Evolutionary conservation across 1,284 basidiomycete species (phyloP), one percentile per base, ranked within the genome.

Genomic region (Anthracocystis panici-leucophaei): DNA sequence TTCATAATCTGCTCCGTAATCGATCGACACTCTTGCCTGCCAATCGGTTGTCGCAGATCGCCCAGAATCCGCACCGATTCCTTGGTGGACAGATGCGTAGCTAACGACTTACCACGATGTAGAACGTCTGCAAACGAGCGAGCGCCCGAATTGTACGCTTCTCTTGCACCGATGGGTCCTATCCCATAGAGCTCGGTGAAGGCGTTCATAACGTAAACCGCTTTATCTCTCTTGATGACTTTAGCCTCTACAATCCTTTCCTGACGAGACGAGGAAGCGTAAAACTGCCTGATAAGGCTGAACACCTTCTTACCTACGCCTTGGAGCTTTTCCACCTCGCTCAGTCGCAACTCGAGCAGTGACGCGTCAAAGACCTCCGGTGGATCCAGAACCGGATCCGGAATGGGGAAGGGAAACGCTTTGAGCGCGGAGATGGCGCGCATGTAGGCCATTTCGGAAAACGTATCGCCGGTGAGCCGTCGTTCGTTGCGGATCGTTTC

Each of bases 171-270:
- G 11, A 69, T 75, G 1, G 81, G 81, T 5, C 83, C 83, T 6
- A 84, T 76, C 5, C 82, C 76, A 44, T 84, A 83, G 27, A 84
- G 51, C 48, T 81, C 73, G 20, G 69, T 80, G 41, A 84, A 83
- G 0, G 46, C 23, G 10, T 72, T 78, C 70, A 83, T 74, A 8
- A 78, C 65, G 38, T 57, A 71, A 40, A 83, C 54, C 9, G 77
- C 75, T 16, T 31, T n/a, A 50, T 84, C 83, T 2, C 67, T 35
- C 1, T 65, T 57, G 9, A 84, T 82, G 10, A 70, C 60, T 46
- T 81, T 67, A 0, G 77, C 82, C 54, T 84, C 83, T 9, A 77
- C 65, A 8, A 84, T 81, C 11, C 53, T 33, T 5, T 70, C 75
- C 14, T 56, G 14, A 21, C 20, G 20, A 14, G 38, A 12, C 6